Evolutionary conservation across 2,329 filamentous ascomycete species (phyloP).

Genomic region (Ophiostoma montium): DNA sequence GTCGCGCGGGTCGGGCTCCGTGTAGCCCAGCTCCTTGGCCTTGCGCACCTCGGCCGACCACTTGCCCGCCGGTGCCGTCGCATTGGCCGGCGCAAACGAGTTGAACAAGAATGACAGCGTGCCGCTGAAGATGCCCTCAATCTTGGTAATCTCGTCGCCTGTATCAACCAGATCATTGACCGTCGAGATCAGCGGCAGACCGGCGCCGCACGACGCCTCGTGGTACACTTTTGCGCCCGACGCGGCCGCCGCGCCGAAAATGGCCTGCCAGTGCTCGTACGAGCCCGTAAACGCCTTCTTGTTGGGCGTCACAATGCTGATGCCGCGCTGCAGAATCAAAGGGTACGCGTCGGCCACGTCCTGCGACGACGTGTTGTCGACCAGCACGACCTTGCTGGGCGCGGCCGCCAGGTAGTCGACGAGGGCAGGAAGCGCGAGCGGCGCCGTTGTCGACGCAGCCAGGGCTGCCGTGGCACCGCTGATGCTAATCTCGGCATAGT

Average conservation of each 20-base stretch:
- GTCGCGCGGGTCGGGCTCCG: constrained; percentile 74
- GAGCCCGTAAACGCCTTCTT: constrained; percentile 92
- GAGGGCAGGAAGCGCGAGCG: constrained; percentile 55
- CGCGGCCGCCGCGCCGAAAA: constrained; percentile 58
- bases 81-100: constrained; percentile 70
- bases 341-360: constrained; percentile 76
- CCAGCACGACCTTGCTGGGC: constrained; percentile 64
- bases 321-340: constrained; percentile 60
- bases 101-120: constrained; percentile 99
- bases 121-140: constrained; percentile 94
- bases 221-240: constrained; percentile 79
- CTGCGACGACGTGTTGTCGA: constrained; percentile 93
- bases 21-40: constrained; percentile 87
- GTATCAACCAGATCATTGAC: constrained; percentile 90
- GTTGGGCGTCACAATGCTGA: constrained; percentile 91
- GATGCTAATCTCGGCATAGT: constrained; percentile 49
- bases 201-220: constrained; percentile 87
- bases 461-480: constrained; percentile 40
- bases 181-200: constrained; percentile 84
- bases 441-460: constrained; percentile 45
- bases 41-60: constrained; percentile 89
- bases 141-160: constrained; percentile 78
- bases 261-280: constrained; percentile 71
- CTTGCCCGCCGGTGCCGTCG: constrained; percentile 62
- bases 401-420: constrained; percentile 65